A percentile compares a stretch with the other conserved stretches of the same genome.
phyloP scores from a whole-genome alignment of 345 rosid species.

The Salix suchowensis region DNA sequence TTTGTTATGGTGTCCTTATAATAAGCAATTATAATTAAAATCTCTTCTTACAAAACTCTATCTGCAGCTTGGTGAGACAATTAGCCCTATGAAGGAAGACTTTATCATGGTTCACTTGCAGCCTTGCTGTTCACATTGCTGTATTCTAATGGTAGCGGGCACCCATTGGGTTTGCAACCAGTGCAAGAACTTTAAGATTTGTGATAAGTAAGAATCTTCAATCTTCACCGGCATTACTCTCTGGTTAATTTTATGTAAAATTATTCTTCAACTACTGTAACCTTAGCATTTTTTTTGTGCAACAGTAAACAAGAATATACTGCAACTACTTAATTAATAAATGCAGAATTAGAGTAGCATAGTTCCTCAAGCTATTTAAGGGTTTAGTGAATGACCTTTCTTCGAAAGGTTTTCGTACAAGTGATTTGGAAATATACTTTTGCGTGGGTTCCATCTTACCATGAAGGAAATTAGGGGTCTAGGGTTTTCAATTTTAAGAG shows the following conservation, averaged over 20 bases:
- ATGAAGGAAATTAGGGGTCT: no score
- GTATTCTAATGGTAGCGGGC: slow-evolving; percentile 85
- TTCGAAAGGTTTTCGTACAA: no score
- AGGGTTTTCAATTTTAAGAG: no score
- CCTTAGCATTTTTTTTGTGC: not conserved
- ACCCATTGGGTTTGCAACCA: slow-evolving; percentile 84
- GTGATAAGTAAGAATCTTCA: slow-evolving; percentile 70
- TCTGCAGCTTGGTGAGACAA: slow-evolving; percentile 97
- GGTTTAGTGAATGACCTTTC: not conserved
- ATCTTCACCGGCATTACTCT: slow-evolving; percentile 7
- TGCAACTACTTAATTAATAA: not conserved
- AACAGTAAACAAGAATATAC: not conserved
- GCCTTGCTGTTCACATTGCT: slow-evolving; percentile 85
- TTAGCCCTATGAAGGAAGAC: slow-evolving; percentile 97
- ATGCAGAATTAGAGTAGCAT: not conserved
- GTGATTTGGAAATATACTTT: no score
- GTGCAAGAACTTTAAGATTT: slow-evolving; percentile 89
- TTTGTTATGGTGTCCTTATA: not conserved
- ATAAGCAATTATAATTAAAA: not conserved
- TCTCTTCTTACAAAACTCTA: not conserved
- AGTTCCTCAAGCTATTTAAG: not conserved
- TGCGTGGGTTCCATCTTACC: no score
- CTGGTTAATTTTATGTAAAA: not conserved
- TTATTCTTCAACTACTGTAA: no score
- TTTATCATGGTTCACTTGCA: slow-evolving; percentile 99